Base-by-base conservation (phyloP, 352 stramenopile genomes). In the Pythium phragmitis region DNA sequence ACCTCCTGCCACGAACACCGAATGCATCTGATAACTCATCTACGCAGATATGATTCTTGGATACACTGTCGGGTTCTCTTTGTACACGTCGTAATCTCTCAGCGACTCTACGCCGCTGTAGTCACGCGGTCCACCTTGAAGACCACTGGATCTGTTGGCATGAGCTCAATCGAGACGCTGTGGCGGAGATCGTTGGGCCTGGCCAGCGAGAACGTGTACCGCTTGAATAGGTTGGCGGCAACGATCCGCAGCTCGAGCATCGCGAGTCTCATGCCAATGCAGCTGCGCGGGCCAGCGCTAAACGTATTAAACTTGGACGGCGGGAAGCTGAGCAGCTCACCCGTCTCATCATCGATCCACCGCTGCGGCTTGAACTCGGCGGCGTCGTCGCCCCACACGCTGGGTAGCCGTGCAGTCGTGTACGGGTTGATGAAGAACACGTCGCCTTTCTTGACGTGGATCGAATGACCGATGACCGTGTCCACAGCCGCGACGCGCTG, bases 321-420 rank as follows among this genome's bases (percentile, higher is more conserved):
- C 9, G 46, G 33, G 16, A 63, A 7, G 23, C 26, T 16, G 7
- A 7, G 33, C 30, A 70, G 42, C 23, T 46, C 14, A 12, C 43
- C 30, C 3, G 43, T 67, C 1, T 21, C 23, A 3, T 39, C 9
- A 33, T 75, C 74, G 36, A 89, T 69, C 73, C 74, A 89, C 13
- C 82, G 76, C 56, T 89, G 76, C 0, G 83, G 83, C 50, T 73
- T 80, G 57, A 88, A 87, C 59, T 85, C 76, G 16, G 58, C 60
- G 3, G 77, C 77, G 45, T 92, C 79, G 9, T 57, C 26, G n/a
- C 76, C 79, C 79, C 81, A 91, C 13, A 82, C 28, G 0, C 41
- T 48, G 28, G 54, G 50, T 7, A 60, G 52, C 13, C 74, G 56
- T 2, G 65, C 72, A 50, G 83, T 77, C 7, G 59, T 55, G 57